Percentiles rank a stretch among this genome's conserved stretches.
Conservation (phyloP, 2,329 filamentous ascomycete genomes). For the Corinectria fuckeliana region DNA sequence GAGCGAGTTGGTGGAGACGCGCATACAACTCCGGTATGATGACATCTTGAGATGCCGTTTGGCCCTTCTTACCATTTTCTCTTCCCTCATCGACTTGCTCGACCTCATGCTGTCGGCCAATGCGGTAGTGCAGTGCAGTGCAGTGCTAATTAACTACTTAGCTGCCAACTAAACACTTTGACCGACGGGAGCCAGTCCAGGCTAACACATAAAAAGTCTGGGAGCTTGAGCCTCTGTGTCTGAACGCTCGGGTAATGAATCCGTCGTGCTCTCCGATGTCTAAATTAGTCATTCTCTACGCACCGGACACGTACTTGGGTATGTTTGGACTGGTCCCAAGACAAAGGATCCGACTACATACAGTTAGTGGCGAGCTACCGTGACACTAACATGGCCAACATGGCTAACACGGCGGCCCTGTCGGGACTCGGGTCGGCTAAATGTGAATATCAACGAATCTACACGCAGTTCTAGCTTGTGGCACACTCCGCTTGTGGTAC, state of each 20-base stretch:
- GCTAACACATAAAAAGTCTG: not conserved
- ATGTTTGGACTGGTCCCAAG: not conserved
- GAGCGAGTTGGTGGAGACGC: not conserved
- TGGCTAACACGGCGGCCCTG: not conserved
- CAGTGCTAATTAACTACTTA: not conserved
- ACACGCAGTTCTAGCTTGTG: not conserved
- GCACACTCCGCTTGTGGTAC: conserved; percentile 3
- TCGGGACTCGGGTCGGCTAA: conserved; percentile 13
- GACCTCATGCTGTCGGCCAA: not conserved
- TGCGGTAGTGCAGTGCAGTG: not conserved
- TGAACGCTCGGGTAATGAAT: conserved; percentile 6
- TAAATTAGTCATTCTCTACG: not conserved
- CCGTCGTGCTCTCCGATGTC: not conserved
- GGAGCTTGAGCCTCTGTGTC: conserved; percentile 2
- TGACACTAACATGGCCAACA: not conserved
- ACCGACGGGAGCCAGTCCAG: not conserved
- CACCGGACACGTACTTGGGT: not conserved
- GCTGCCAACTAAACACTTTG: not conserved
- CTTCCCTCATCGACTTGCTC: not conserved
- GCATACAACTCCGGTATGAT: not conserved
- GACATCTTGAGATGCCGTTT: not conserved
- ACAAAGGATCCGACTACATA: not conserved
- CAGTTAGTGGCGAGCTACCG: not conserved
- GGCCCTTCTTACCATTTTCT: not conserved
- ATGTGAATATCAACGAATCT: not conserved